Evolutionary conservation across 768 basidiomycete species (phyloP).

Genomic region (Candolleomyces eurysporus): DNA sequence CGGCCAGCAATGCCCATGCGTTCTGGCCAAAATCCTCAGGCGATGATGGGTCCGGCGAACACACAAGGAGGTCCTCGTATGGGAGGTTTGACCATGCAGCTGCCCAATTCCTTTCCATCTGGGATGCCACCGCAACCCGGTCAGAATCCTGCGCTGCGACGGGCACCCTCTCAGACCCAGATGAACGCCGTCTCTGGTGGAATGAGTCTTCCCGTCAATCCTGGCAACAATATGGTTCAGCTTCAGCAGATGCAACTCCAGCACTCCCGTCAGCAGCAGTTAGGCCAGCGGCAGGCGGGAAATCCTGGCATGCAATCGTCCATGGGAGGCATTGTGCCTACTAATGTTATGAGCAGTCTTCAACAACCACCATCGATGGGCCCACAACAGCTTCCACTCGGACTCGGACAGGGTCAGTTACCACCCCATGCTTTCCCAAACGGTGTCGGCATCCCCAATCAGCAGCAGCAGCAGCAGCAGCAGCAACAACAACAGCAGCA

Average conservation of each 20-base stretch:
- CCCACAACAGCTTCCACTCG: neutral
- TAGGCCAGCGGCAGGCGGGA: neutral
- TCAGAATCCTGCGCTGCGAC: neutral
- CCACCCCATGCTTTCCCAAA: neutral
- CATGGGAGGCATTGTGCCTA: neutral
- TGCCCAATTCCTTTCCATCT: neutral
- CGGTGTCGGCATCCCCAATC: neutral
- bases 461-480: neutral
- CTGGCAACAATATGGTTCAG: neutral
- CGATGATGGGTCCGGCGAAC: neutral
- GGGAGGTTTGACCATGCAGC: neutral
- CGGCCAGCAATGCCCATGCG: neutral
- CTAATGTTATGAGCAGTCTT: neutral
- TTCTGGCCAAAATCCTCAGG: slow-evolving; percentile 2
- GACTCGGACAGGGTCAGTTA: neutral
- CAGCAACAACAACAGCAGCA: neutral
- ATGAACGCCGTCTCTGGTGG: slow-evolving; percentile 5
- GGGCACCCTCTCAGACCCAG: slow-evolving; percentile 6
- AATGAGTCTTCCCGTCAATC: slow-evolving; percentile 1
- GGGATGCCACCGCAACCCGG: neutral
- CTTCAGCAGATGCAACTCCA: neutral
- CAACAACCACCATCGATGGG: neutral
- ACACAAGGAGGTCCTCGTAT: neutral
- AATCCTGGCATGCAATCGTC: neutral
- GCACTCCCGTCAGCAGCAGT: neutral